Base-by-base conservation (phyloP, 73 alveolate genomes). In the Uronychia binucleata region DNA sequence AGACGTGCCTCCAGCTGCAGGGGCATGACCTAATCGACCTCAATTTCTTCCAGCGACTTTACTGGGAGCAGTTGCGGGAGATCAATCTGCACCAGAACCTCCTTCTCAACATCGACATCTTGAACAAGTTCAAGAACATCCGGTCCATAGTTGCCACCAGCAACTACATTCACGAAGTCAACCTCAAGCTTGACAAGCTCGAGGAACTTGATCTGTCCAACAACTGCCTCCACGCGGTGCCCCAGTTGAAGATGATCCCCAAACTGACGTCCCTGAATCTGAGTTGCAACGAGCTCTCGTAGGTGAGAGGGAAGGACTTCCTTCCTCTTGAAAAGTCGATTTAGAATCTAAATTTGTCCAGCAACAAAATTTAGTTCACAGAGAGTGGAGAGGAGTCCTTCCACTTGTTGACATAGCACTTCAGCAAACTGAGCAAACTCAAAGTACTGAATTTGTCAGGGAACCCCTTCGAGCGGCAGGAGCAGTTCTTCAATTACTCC, bases 181-280 rank as follows among this genome's bases (percentile, higher is more conserved):
- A 46, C 19, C 34, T 91, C 34, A 60, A 77, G 30, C 34, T 91
- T 57, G 85, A 77, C 28, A 91, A 84, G 29, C 58, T 91, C 57
- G 92, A 79, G 31, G 91, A 86, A 27, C 81, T 91, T 25, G 92
- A 87, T 59, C 78, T 91, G 30, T 76, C 79, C n/a, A 80, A 89
- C 34, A 91, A 91, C 80, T 82, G 74, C 74, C 57, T 91, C 32
- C 0, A 28, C 25, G 60, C 59, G 79, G 60, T 91, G 59, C 96
- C 96, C 19, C 86, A 80, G 28, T 33, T 91, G 0, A 79, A 76
- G 26, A 58, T 78, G 29, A 34, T 87, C 25, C 94, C 94, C 0
- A 81, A 77, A 35, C 85, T 91, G 0, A 59, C 75, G 59, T 58
- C 80, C 30, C 29, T 91, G 0, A 57, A 79, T 33, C 89, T 91